A percentile compares a stretch with the other conserved stretches of the same genome.
Evolutionary conservation across 2,329 filamentous ascomycete species (phyloP).

Genomic region (Hypoxylon sp.): DNA sequence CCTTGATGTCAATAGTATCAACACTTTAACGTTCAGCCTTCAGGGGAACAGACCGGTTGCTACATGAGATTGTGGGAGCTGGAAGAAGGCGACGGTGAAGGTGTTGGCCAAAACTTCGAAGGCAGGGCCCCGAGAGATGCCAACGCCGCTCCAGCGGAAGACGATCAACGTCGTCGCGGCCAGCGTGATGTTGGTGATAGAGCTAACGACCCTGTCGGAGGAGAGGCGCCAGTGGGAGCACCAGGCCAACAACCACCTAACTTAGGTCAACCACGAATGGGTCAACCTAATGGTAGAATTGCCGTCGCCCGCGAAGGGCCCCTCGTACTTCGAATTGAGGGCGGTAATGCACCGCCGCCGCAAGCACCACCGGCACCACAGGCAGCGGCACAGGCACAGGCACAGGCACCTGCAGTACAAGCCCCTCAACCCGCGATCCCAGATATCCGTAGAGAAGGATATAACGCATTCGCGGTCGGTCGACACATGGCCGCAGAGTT

Average conservation of each 20-base stretch:
- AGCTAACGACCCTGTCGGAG: constrained; percentile 41
- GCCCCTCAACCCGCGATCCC: constrained; percentile 40
- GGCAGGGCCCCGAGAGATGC: constrained; percentile 44
- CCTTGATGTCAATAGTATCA: too few species aligned
- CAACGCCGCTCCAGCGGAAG: constrained; percentile 33
- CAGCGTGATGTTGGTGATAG: constrained; percentile 37
- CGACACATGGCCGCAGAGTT: constrained; percentile 46
- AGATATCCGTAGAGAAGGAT: constrained; percentile 30
- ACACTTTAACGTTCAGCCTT: constrained; percentile 79
- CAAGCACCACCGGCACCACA: constrained; percentile 36
- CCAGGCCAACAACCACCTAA: constrained; percentile 27
- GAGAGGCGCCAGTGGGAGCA: constrained; percentile 29
- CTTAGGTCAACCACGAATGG: constrained; percentile 38
- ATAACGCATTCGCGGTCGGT: constrained; percentile 43
- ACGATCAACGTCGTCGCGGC: constrained; percentile 38
- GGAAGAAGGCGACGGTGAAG: constrained; percentile 77
- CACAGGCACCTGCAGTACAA: constrained; percentile 35
- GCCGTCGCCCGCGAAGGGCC: constrained; percentile 65
- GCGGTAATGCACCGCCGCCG: constrained; percentile 46
- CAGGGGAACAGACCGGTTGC: constrained; percentile 67
- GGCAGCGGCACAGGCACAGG: too few species aligned
- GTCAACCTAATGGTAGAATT: constrained; percentile 47
- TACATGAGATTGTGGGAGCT: constrained; percentile 91
- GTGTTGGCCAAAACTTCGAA: constrained; percentile 56
- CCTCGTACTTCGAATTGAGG: constrained; percentile 63